Evolutionary conservation across 768 basidiomycete genomes (phyloP).

Genomic region (Auricularia sp.): DNA sequence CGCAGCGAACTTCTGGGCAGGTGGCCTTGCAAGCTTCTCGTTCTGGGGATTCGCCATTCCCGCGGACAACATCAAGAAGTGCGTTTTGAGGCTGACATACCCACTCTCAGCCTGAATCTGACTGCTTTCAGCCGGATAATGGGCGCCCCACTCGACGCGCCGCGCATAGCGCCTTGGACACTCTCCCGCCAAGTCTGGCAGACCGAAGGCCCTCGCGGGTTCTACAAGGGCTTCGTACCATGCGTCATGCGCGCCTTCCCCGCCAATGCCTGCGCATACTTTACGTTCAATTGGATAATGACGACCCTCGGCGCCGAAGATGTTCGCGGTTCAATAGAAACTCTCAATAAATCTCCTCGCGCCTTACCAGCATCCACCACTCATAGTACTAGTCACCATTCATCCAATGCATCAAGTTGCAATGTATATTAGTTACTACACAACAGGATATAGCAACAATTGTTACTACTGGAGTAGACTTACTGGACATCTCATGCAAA

Average conservation of each 20-base stretch:
- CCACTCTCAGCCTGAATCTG: background rate
- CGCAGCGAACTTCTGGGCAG: conserved; percentile 53
- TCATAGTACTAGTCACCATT: too few species aligned
- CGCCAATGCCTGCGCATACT: conserved; percentile 66
- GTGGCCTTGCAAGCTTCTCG: conserved; percentile 50
- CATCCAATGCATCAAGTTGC: too few species aligned
- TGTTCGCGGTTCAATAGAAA: conserved; percentile 24
- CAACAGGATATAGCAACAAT: too few species aligned
- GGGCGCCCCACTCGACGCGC: conserved; percentile 34
- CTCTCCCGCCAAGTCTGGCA: conserved; percentile 46
- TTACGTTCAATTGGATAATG: conserved; percentile 72
- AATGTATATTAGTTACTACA: too few species aligned
- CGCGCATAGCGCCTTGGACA: conserved; percentile 37
- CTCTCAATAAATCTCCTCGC: too few species aligned
- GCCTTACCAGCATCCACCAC: too few species aligned
- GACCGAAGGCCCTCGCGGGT: conserved; percentile 44
- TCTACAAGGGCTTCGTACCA: conserved; percentile 58
- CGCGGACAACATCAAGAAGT: conserved; percentile 81
- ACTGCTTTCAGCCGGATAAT: conserved; percentile 48
- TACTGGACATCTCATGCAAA: too few species aligned
- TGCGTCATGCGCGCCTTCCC: conserved; percentile 67
- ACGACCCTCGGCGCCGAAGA: conserved; percentile 54
- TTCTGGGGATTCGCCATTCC: conserved; percentile 67
- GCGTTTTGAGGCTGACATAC: conserved; percentile 14
- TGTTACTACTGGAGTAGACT: too few species aligned